Conservation (phyloP, 371 early-diverging fungal genomes). For the Rhizopus delemar region DNA sequence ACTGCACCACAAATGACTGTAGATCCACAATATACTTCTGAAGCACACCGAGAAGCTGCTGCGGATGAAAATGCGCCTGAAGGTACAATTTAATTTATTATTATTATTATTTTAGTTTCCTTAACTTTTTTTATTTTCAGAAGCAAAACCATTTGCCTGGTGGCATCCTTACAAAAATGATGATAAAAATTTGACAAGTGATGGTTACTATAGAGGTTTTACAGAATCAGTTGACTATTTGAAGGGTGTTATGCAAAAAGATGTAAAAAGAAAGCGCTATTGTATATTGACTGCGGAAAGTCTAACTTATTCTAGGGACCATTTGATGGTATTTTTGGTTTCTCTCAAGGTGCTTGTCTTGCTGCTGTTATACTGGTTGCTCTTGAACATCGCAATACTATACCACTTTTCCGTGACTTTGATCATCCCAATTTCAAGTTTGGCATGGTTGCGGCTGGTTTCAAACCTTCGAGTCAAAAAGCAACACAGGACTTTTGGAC, state of each 20-base stretch:
- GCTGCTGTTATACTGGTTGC: slow-evolving; percentile 60
- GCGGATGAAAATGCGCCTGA: slow-evolving; percentile 49
- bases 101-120: background rate
- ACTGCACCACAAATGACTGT: slow-evolving; percentile 64
- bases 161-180: slow-evolving; percentile 45
- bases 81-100: slow-evolving; percentile 34
- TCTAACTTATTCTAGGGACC: slow-evolving; percentile 48
- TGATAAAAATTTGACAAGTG: slow-evolving; percentile 23
- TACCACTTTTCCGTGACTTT: slow-evolving; percentile 39
- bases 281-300: too few species aligned
- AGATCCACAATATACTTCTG: slow-evolving; percentile 56
- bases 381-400: slow-evolving; percentile 38
- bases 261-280: slow-evolving; percentile 29
- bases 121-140: slow-evolving; percentile 18
- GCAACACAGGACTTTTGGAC: slow-evolving; percentile 44
- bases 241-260: slow-evolving; percentile 50
- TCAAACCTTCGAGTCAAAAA: slow-evolving; percentile 41
- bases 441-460: slow-evolving; percentile 64
- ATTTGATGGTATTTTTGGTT: slow-evolving; percentile 76
- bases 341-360: slow-evolving; percentile 73
- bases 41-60: slow-evolving; percentile 54
- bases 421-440: slow-evolving; percentile 58
- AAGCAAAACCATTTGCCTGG: slow-evolving; percentile 62
- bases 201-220: slow-evolving; percentile 56
- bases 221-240: slow-evolving; percentile 57